phyloP scores from a whole-genome alignment of 441 rosid species.

The Eutrema salsugineum region DNA sequence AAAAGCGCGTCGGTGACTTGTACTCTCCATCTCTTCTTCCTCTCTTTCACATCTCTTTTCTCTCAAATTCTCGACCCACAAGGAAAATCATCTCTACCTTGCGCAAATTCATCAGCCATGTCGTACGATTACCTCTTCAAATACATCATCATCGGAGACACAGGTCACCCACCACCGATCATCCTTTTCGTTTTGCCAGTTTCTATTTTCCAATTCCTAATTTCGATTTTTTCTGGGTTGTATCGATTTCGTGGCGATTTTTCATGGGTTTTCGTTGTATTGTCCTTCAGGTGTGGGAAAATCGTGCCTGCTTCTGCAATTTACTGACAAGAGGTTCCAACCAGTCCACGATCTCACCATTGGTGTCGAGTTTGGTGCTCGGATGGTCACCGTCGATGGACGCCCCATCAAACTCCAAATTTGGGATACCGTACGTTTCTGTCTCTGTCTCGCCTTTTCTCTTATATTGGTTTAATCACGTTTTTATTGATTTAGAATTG shows the following conservation, averaged over 20 bases:
- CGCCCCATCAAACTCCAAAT: conserved; percentile 69
- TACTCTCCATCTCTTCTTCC: conserved; percentile 24
- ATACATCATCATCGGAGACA: conserved; percentile 85
- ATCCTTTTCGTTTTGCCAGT: neutral
- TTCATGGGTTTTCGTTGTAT: neutral
- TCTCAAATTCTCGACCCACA: neutral
- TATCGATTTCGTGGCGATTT: conserved; percentile 11
- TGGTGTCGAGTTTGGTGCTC: conserved; percentile 78
- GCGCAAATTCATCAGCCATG: conserved; percentile 34
- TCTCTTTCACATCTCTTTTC: conserved; percentile 6
- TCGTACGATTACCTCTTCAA: conserved; percentile 83
- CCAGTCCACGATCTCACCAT: conserved; percentile 79
- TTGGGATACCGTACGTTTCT: conserved; percentile 58
- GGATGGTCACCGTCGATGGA: conserved; percentile 74
- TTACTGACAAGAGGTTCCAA: conserved; percentile 78
- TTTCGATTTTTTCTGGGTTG: neutral
- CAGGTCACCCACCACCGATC: conserved; percentile 37
- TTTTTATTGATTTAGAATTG: conserved; percentile 3
- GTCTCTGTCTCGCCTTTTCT: neutral
- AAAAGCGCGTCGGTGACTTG: conserved; percentile 31
- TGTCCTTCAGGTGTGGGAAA: conserved; percentile 55
- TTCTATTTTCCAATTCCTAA: neutral
- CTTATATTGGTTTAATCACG: neutral
- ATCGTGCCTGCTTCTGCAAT: conserved; percentile 65
- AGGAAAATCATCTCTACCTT: neutral